These are phyloP conservation scores for Fennellomyces sp. DNA, from an alignment of 371 early-diverging fungal species.

Conservation along the genomic window DNA sequence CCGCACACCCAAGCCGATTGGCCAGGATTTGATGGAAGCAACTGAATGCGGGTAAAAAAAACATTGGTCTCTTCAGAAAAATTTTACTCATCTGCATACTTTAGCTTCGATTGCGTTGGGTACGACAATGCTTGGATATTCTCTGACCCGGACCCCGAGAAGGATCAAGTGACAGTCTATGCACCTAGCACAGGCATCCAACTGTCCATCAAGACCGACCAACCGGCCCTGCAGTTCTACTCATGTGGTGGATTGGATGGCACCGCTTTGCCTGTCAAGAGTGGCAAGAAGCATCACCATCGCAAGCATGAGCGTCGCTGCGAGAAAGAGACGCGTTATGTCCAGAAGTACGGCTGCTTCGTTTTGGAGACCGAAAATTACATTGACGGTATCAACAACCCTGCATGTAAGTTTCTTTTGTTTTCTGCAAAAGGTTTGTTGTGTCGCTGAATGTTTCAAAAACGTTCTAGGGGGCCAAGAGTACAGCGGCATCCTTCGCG, in stretches of 20 bases:
- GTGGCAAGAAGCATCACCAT: slow-evolving; percentile 7
- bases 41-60: slow-evolving; percentile 18
- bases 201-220: slow-evolving; percentile 22
- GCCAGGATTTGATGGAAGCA: slow-evolving; percentile 17
- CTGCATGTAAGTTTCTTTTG: slow-evolving; percentile 11
- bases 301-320: slow-evolving; percentile 4
- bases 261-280: slow-evolving; percentile 24
- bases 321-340: neutral
- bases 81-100: neutral
- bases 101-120: slow-evolving; percentile 19
- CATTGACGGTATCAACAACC: slow-evolving; percentile 27
- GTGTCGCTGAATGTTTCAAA: too few relatives aligned
- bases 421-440: neutral
- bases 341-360: slow-evolving; percentile 24
- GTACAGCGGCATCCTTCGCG: slow-evolving; percentile 13
- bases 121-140: slow-evolving; percentile 39
- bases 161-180: slow-evolving; percentile 19
- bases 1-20: slow-evolving; percentile 21
- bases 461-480: slow-evolving; percentile 14
- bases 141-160: slow-evolving; percentile 16
- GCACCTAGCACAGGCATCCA: slow-evolving; percentile 23
- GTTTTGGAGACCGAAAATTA: slow-evolving; percentile 27
- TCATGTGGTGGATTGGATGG: slow-evolving; percentile 21
- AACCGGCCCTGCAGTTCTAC: slow-evolving; percentile 24
- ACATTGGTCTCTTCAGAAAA: neutral